Evolutionary conservation across 192 early-diverging fungal species (phyloP), one percentile per base, ranked within the genome.

Genomic region (Polychytrium aggregatum): DNA sequence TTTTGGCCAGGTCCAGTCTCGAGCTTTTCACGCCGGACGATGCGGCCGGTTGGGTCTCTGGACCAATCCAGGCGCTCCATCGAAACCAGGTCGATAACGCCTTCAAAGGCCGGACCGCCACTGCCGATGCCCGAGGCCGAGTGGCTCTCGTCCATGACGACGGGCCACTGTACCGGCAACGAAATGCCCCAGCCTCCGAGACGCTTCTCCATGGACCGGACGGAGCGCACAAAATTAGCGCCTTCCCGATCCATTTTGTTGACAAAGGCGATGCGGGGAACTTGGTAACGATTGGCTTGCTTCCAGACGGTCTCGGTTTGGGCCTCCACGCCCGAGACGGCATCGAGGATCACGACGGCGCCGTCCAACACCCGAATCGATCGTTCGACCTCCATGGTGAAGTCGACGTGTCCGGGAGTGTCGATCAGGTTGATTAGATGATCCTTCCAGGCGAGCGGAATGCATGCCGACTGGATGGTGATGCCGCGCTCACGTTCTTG

Each of bases 211-310:
- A 68, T 50, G 9, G 61, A 56, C 10, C 52, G 46, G 2, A 85
- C 65, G 0, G 80, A 76, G 27, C 71, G 62, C 1, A 65, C 70
- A 52, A 85, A 75, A 0, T 61, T 64, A 2, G 87, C 85, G 3
- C 89, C 94, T 3, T 71, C 66, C 2, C 94, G 69, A 56, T 97
- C 94, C 84, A 97, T 85, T 54, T 97, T 97, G 70, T 97, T 97
- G n/a, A 95, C 76, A 72, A 87, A 90, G 0, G 82, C 78, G 16
- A 97, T 67, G 0, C 89, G 76, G 1, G 94, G 89, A 0, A 94
- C 73, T 0, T 60, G 52, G 50, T 87, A 85, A 13, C 74, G 57
- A 35, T 74, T 68, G 7, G 89, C 84, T 56, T 95, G 89, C 22
- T 61, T 45, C 90, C 90, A 92, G 25, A 94, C 93, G 0, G 83